These are phyloP conservation scores for Cladosporium sp. DNA, from an alignment of 2,329 filamentous ascomycete species.

Conservation along the genomic window DNA sequence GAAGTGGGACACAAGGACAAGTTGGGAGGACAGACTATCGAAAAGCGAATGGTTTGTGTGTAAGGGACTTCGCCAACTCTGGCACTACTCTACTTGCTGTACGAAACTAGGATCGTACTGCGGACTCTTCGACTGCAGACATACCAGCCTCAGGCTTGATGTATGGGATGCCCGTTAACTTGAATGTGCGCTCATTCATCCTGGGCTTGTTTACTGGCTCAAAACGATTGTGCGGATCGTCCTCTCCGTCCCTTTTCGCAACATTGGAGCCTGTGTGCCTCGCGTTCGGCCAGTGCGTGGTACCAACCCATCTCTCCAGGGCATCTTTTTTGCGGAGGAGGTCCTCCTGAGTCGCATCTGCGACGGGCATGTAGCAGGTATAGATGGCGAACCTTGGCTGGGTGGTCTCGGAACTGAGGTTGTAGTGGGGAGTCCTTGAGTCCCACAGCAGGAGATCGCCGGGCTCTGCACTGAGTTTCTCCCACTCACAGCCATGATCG, in stretches of 20 bases:
- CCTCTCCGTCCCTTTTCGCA: constrained; percentile 27
- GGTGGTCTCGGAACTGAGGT: constrained; percentile 25
- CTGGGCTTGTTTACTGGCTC: constrained; percentile 36
- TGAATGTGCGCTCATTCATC: constrained; percentile 38
- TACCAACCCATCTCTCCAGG: constrained; percentile 26
- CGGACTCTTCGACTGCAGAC: background rate
- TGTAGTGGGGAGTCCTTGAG: constrained; percentile 26
- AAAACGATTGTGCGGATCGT: constrained; percentile 31
- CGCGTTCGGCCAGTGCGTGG: constrained; percentile 33
- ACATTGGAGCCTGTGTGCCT: constrained; percentile 29
- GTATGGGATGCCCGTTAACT: constrained; percentile 46
- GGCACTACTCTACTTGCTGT: no score
- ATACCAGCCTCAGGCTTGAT: constrained; percentile 20
- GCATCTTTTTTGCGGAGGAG: constrained; percentile 30
- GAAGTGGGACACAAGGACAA: no score
- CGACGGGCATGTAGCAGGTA: constrained; percentile 34
- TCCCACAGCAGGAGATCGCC: constrained; percentile 26
- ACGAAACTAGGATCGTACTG: background rate
- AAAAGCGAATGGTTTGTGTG: no score
- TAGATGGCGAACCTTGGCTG: constrained; percentile 29
- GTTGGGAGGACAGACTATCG: no score
- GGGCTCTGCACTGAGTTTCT: constrained; percentile 23
- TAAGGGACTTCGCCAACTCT: no score
- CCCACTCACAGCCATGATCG: constrained; percentile 19
- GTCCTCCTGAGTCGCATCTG: constrained; percentile 30